A percentile compares a stretch with the other conserved stretches of the same genome.
Conservation (phyloP, 2,329 filamentous ascomycete genomes). For the Chrysosphaeria jannelii region DNA sequence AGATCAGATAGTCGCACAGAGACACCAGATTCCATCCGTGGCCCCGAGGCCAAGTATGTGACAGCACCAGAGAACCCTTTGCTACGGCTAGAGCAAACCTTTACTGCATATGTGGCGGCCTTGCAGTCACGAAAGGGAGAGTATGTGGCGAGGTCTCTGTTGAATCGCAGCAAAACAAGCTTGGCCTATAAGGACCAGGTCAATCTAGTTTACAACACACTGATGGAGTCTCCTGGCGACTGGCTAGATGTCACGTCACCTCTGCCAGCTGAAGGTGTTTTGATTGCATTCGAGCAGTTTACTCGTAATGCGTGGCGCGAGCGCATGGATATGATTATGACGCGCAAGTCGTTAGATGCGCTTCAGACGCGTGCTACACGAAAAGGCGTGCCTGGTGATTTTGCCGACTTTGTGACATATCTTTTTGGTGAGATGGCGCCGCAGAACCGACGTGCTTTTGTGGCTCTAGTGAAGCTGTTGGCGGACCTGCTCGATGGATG, state of each 20-base stretch:
- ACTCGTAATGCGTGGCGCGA: constrained; percentile 65
- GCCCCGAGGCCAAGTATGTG: constrained; percentile 16
- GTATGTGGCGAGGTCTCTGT: constrained; percentile 47
- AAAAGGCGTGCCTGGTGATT: constrained; percentile 35
- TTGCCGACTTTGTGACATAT: constrained; percentile 35
- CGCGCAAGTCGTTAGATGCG: constrained; percentile 35
- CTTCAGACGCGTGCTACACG: constrained; percentile 40
- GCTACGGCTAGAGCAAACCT: constrained; percentile 51
- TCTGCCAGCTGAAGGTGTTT: constrained; percentile 53
- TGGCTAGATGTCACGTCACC: constrained; percentile 43
- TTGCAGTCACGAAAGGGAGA: constrained; percentile 66
- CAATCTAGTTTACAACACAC: constrained; percentile 69
- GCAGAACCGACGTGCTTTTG: constrained; percentile 48
- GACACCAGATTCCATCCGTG: constrained; percentile 21
- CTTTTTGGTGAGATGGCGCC: constrained; percentile 35
- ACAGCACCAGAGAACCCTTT: constrained; percentile 30
- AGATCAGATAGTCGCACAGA: constrained; percentile 13
- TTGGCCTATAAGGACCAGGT: too few relatives aligned
- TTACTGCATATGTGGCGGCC: constrained; percentile 55
- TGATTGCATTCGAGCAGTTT: constrained; percentile 84
- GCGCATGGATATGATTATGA: constrained; percentile 62
- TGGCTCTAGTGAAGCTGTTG: constrained; percentile 55
- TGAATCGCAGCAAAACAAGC: constrained; percentile 27
- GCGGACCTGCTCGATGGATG: constrained; percentile 73
- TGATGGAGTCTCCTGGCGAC: constrained; percentile 59